Percentiles rank a stretch among this genome's conserved stretches.
These are phyloP conservation scores for Aphanomyces invadans DNA, from an alignment of 352 stramenopile species.

Conservation along the genomic window DNA sequence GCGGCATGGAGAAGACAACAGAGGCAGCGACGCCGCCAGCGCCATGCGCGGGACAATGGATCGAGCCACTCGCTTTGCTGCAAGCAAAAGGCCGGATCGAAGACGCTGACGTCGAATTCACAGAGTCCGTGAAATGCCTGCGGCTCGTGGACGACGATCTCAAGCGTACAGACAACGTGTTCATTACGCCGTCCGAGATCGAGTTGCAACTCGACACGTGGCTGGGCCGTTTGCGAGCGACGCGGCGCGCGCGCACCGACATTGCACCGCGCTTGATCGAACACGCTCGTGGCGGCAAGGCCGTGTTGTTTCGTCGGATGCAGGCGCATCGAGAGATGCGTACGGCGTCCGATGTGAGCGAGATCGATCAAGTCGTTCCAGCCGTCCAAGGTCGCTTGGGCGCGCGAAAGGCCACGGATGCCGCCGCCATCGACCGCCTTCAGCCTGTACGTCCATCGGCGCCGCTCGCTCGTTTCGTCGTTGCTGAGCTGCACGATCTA, in stretches of 20 bases:
- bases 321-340: neutral
- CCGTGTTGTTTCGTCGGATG: neutral
- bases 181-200: slow-evolving; percentile 13
- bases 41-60: too few species aligned
- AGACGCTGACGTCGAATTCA: slow-evolving; percentile 11
- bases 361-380: neutral
- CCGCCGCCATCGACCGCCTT: neutral
- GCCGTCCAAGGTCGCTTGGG: neutral
- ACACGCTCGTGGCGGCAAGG: slow-evolving; percentile 4
- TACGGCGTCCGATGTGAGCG: neutral
- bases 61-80: slow-evolving; percentile 5
- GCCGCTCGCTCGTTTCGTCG: too few species aligned
- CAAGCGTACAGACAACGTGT: slow-evolving; percentile 11
- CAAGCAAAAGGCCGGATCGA: neutral
- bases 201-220: neutral
- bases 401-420: neutral
- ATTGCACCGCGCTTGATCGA: neutral
- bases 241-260: neutral
- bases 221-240: slow-evolving; percentile 4
- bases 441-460: slow-evolving; percentile 1
- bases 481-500: too few species aligned
- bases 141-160: slow-evolving; percentile 15
- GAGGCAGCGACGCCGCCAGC: too few species aligned
- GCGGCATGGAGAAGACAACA: too few species aligned
- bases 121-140: neutral